Conservation (phyloP, 73 alveolate genomes). For the Diophrys appendiculata region DNA sequence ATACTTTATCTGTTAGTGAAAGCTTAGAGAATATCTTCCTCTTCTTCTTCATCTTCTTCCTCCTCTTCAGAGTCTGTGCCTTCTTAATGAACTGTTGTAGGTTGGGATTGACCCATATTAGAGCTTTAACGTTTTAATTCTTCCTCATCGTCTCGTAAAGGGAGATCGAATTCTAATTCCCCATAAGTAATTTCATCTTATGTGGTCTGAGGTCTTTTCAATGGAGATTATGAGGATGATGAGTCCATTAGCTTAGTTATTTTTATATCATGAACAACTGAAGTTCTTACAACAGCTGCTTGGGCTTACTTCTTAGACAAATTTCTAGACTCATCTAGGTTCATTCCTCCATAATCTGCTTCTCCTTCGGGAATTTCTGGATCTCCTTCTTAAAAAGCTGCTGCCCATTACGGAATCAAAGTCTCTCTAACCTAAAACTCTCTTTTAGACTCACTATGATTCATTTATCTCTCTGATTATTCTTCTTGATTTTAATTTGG, state of each 20-base stretch:
- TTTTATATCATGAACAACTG: not conserved
- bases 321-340: not conserved
- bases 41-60: too few relatives aligned
- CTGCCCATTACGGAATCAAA: conserved; percentile 4
- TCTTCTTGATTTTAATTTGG: not conserved
- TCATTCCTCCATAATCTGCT: not conserved
- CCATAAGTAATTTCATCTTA: not conserved
- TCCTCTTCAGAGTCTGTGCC: too few relatives aligned
- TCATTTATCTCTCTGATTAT: not conserved
- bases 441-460: not conserved
- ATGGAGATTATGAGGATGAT: too few relatives aligned
- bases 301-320: not conserved
- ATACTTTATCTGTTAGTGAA: too few relatives aligned
- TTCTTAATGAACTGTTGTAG: too few relatives aligned
- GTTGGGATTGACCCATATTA: too few relatives aligned
- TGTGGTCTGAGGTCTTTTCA: too few relatives aligned
- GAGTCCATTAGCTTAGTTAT: not conserved
- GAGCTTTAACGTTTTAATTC: too few relatives aligned
- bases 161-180: not conserved
- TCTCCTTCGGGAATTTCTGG: not conserved
- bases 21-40: too few relatives aligned
- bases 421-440: conserved; percentile 5
- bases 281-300: not conserved
- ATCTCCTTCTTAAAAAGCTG: not conserved
- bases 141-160: not conserved